A percentile compares a stretch with the other conserved stretches of the same genome.
These are phyloP conservation scores for Starmerella apis DNA, from an alignment of 805 yeast species.

Conservation along the genomic window DNA sequence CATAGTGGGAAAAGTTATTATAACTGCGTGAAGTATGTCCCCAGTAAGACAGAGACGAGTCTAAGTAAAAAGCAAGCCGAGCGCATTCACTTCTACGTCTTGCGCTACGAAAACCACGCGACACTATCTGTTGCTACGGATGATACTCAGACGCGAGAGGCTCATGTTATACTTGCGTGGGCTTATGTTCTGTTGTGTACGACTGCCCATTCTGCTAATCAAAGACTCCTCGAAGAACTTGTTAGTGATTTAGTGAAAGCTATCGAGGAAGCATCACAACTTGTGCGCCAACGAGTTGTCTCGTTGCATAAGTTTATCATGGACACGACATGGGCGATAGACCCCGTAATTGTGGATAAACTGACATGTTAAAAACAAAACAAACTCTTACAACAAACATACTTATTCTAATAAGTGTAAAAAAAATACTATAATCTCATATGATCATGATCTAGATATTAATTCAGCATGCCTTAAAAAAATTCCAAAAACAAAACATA, in stretches of 20 bases:
- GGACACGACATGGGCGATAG: conserved; percentile 15
- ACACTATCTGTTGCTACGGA: conserved; percentile 6
- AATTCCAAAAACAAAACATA: too few relatives aligned
- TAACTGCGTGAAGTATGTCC: conserved; percentile 42
- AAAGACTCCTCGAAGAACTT: conserved; percentile 56
- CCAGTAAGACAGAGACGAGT: not conserved
- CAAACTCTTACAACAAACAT: too few relatives aligned
- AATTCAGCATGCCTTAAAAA: too few relatives aligned
- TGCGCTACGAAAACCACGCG: conserved; percentile 15
- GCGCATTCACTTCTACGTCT: conserved; percentile 7
- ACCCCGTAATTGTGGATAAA: not conserved
- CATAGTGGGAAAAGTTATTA: conserved; percentile 53
- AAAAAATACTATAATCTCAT: too few relatives aligned
- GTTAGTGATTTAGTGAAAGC: conserved; percentile 54
- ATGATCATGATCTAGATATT: too few relatives aligned
- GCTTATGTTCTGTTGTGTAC: conserved; percentile 73
- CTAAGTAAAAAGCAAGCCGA: conserved; percentile 11
- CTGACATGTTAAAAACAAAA: not conserved
- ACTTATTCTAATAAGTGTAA: not conserved
- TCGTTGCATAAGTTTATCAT: conserved; percentile 31
- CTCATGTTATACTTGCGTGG: conserved; percentile 79
- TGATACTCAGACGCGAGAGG: conserved; percentile 34
- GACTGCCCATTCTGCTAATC: conserved; percentile 42
- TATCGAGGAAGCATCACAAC: conserved; percentile 44
- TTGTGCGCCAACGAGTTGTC: conserved; percentile 39